Evolutionary conservation across 2,329 filamentous ascomycete genomes (phyloP), one percentile per base, ranked within the genome.

Genomic region (Aspergillus intermedius): DNA sequence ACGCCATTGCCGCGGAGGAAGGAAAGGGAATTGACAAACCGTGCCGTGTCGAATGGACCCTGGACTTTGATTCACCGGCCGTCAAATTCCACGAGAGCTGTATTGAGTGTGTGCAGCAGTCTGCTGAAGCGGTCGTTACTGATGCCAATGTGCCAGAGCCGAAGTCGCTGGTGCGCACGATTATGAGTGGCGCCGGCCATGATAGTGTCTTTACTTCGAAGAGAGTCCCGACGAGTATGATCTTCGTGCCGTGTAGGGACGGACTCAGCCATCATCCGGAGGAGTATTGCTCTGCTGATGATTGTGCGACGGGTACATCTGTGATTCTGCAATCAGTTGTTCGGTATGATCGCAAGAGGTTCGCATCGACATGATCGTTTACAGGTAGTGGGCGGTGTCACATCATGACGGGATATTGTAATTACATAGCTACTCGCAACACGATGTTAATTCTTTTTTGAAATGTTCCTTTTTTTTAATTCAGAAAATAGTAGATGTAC

Each of bases 21-120:
- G 74, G 80, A 41, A 68, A 81, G 32, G 72, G 73, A 0, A 74
- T 66, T 45, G 74, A 73, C 19, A 75, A 76, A 50, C 74, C 74
- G 0, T 83, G 77, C 58, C 70, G 53, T 12, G 74, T 86, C 8
- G 68, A 74, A 10, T 87, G 84, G 75, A 70, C 68, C 4, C 74
- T 82, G 1, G 83, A 88, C 60, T 82, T 81, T 55, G 74, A 80
- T 44, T 74, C 71, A 3, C 77, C 79, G 0, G 83, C 83, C 0
- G 78, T 82, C 0, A 74, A 75, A 25, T 90, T 90, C 67, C 76
- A 88, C 57, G 64, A 76, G 6, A 80, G 84, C 55, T 89, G 86
- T 60, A 83, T 89, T 49, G 64, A 70, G 1, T 83, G 81, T 32
- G 84, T 89, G 7, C 74, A 77, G 44, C 73, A 78, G 39, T 80